Percentiles rank a stretch among this genome's conserved stretches.
These are phyloP conservation scores for Sporisorium sorghi DNA, from an alignment of 1,284 basidiomycete genomes.

Conservation along the genomic window DNA sequence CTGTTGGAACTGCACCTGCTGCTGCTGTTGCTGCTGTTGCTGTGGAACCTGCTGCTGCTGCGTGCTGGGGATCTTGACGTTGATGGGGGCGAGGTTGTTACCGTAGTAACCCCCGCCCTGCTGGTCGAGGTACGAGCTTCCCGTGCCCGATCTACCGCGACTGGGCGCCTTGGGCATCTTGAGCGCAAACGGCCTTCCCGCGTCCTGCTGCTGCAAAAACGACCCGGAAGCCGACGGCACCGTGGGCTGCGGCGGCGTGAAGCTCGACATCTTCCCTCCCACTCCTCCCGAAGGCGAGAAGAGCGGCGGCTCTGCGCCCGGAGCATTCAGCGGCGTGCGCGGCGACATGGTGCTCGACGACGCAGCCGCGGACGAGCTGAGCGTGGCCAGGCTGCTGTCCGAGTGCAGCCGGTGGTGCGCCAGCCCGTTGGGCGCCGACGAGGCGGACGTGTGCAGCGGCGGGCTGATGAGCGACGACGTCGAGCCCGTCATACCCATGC, in stretches of 20 bases:
- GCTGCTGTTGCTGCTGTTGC: conserved; percentile 19
- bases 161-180: conserved; percentile 50
- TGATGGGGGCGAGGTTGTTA: conserved; percentile 35
- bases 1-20: conserved; percentile 15
- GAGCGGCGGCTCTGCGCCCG: conserved; percentile 34
- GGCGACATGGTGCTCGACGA: conserved; percentile 44
- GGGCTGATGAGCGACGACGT: conserved; percentile 44
- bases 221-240: conserved; percentile 30
- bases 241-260: conserved; percentile 41
- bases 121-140: conserved; percentile 34
- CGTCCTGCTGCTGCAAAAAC: conserved; percentile 43
- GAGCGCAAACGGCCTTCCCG: conserved; percentile 39
- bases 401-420: conserved; percentile 51
- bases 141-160: conserved; percentile 35
- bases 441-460: conserved; percentile 37
- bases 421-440: conserved; percentile 36
- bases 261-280: conserved; percentile 37
- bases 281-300: conserved; percentile 37
- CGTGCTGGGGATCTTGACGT: conserved; percentile 16
- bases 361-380: conserved; percentile 32
- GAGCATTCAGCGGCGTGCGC: conserved; percentile 50
- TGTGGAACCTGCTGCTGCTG: conserved; percentile 13
- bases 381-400: conserved; percentile 43
- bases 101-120: conserved; percentile 29
- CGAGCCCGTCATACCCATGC: conserved; percentile 10